Evolutionary conservation across 1,284 basidiomycete species (phyloP).

Genomic region (Microbotryum violaceum): DNA sequence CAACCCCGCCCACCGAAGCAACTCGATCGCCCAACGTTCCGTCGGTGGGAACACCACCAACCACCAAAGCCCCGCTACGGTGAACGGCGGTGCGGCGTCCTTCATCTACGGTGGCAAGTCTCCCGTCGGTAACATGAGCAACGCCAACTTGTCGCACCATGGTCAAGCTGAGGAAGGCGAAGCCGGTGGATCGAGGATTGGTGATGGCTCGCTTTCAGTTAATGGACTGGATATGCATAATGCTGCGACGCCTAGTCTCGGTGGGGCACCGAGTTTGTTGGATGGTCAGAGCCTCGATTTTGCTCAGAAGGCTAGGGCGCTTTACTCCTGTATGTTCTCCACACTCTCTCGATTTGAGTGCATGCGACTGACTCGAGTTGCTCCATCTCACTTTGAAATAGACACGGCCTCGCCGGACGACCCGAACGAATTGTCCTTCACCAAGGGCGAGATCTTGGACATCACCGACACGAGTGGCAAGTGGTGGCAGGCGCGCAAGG

Average conservation of each 20-base stretch:
- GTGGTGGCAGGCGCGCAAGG: constrained; percentile 72
- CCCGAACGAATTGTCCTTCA: constrained; percentile 90
- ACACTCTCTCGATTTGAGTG: background rate
- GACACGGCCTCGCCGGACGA: constrained; percentile 89
- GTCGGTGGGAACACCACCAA: too few relatives aligned
- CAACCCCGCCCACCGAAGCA: background rate
- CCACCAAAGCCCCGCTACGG: too few relatives aligned
- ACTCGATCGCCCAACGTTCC: constrained; percentile 1
- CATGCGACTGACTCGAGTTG: background rate
- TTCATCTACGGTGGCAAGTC: too few relatives aligned
- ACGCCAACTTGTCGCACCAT: too few relatives aligned
- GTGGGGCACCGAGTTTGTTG: constrained; percentile 8
- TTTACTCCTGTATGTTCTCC: constrained; percentile 66
- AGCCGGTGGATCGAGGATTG: background rate
- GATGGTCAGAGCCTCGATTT: constrained; percentile 13
- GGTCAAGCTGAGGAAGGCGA: too few relatives aligned
- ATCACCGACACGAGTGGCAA: constrained; percentile 75
- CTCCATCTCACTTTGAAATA: constrained; percentile 41
- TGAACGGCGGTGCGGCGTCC: too few relatives aligned
- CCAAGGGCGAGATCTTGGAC: constrained; percentile 87
- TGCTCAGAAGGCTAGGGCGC: constrained; percentile 68
- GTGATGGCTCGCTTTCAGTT: too few relatives aligned
- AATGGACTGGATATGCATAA: background rate
- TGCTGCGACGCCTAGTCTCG: background rate
- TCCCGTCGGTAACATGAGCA: too few relatives aligned